Percentiles rank a stretch among this genome's conserved stretches.
These are phyloP conservation scores for Aureobasidium subglaciale DNA, from an alignment of 2,329 filamentous ascomycete species.

Conservation along the genomic window DNA sequence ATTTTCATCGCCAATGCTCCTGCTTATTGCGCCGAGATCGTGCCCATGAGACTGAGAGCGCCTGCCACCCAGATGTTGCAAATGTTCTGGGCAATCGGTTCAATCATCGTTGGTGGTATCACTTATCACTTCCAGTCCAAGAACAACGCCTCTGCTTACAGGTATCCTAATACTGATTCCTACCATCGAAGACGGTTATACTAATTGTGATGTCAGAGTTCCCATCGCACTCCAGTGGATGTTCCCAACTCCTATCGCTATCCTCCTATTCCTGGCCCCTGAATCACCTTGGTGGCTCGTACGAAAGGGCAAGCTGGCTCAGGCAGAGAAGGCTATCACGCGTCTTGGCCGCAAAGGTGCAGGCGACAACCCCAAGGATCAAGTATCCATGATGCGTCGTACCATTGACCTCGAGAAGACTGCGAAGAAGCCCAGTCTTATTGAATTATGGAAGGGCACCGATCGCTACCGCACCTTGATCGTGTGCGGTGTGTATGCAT, in stretches of 20 bases:
- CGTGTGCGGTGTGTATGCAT: constrained; percentile 51
- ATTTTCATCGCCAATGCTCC: constrained; percentile 60
- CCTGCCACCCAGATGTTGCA: constrained; percentile 56
- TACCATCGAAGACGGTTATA: too few relatives aligned
- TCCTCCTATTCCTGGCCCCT: constrained; percentile 45
- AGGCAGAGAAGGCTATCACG: constrained; percentile 40
- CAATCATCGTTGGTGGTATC: constrained; percentile 53
- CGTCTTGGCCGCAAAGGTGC: constrained; percentile 45
- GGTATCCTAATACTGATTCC: too few relatives aligned
- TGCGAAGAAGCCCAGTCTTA: constrained; percentile 40
- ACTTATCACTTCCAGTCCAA: constrained; percentile 47
- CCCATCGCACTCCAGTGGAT: constrained; percentile 54
- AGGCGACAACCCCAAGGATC: constrained; percentile 47
- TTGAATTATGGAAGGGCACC: constrained; percentile 50
- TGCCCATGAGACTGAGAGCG: constrained; percentile 51
- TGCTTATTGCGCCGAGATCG: constrained; percentile 56
- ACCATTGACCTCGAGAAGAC: constrained; percentile 51
- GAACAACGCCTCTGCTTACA: constrained; percentile 32
- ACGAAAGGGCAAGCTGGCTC: constrained; percentile 40
- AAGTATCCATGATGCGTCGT: constrained; percentile 54
- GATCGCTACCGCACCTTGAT: constrained; percentile 50
- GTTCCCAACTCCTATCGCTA: constrained; percentile 49
- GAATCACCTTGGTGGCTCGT: constrained; percentile 51
- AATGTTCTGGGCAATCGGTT: constrained; percentile 59
- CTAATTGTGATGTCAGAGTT: too few relatives aligned